Evolutionary conservation across 108 stramenopile genomes (phyloP).

Genomic region (Discostella stelligeroides): DNA sequence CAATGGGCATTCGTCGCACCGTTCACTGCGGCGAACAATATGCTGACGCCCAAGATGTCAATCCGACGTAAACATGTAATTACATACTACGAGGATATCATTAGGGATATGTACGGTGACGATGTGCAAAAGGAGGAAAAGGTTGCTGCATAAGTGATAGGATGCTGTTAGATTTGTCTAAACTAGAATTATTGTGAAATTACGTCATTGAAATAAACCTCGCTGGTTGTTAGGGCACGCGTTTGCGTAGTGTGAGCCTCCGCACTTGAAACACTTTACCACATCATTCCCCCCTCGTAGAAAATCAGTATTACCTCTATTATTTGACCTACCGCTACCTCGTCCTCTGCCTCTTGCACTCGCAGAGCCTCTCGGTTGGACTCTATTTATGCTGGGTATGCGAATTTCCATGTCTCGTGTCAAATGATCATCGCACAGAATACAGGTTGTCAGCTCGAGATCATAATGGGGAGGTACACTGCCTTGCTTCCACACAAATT

Average conservation of each 20-base stretch:
- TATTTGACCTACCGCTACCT: conserved; percentile 5
- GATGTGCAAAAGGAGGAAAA: conserved; percentile 46
- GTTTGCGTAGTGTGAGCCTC: conserved; percentile 61
- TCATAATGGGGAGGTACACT: conserved; percentile 85
- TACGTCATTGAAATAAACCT: not conserved
- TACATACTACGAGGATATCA: conserved; percentile 78
- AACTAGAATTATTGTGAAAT: not conserved
- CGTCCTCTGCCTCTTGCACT: conserved; percentile 18
- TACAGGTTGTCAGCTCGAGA: conserved; percentile 57
- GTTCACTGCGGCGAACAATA: conserved; percentile 91
- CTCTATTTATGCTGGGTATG: conserved; percentile 70
- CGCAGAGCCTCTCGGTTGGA: conserved; percentile 43
- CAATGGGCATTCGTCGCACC: conserved; percentile 87
- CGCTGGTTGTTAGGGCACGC: conserved; percentile 50
- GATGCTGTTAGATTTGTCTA: not conserved
- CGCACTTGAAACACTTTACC: conserved; percentile 51
- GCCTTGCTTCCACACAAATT: conserved; percentile 77
- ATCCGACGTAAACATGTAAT: conserved; percentile 93
- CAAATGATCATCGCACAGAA: conserved; percentile 77
- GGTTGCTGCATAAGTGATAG: conserved; percentile 28
- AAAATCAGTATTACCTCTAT: conserved; percentile 33
- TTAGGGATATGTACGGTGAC: conserved; percentile 78
- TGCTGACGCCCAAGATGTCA: conserved; percentile 97
- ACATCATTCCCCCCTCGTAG: conserved; percentile 17
- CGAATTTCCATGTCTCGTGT: conserved; percentile 66